These are phyloP conservation scores for Carpinus viminea DNA, from an alignment of 306 rosid species.

Conservation along the genomic window DNA sequence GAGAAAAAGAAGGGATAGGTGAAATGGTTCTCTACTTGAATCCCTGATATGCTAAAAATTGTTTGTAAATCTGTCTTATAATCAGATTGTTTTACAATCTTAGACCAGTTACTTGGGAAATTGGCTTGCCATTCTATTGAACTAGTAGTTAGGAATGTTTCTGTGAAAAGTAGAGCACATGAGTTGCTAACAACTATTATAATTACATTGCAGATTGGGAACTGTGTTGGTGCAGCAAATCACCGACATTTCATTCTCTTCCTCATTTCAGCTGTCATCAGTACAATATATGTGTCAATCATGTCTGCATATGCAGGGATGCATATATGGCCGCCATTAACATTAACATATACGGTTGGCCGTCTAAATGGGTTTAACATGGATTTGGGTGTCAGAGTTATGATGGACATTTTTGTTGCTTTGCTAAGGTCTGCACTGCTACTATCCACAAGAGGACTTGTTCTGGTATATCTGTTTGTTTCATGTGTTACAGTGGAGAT, in stretches of 20 bases:
- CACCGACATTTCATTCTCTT: slow-evolving; percentile 78
- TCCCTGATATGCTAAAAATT: not conserved
- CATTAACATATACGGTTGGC: slow-evolving; percentile 25
- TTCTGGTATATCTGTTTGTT: slow-evolving; percentile 72
- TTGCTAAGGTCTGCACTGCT: slow-evolving; percentile 59
- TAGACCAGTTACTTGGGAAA: not conserved
- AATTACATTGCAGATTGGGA: slow-evolving; percentile 78
- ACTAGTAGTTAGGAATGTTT: not conserved
- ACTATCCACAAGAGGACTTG: slow-evolving; percentile 72
- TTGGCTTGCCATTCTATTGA: not conserved
- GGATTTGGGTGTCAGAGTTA: slow-evolving; percentile 29
- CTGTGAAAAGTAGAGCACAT: not conserved
- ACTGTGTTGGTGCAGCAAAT: slow-evolving; percentile 95
- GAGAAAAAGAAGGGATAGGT: not conserved
- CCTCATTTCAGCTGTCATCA: slow-evolving; percentile 75
- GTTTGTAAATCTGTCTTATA: not conserved
- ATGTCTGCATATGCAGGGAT: slow-evolving; percentile 55
- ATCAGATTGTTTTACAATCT: not conserved
- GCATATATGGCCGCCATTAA: slow-evolving; percentile 63
- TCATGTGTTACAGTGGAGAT: slow-evolving; percentile 69
- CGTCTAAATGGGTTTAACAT: slow-evolving; percentile 29
- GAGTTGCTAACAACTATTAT: slow-evolving; percentile 24
- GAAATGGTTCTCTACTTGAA: not conserved
- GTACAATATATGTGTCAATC: slow-evolving; percentile 64
- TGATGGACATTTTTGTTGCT: slow-evolving; percentile 41